Conservation (phyloP, 2,329 filamentous ascomycete species). For the Beauveria brongniartii region DNA sequence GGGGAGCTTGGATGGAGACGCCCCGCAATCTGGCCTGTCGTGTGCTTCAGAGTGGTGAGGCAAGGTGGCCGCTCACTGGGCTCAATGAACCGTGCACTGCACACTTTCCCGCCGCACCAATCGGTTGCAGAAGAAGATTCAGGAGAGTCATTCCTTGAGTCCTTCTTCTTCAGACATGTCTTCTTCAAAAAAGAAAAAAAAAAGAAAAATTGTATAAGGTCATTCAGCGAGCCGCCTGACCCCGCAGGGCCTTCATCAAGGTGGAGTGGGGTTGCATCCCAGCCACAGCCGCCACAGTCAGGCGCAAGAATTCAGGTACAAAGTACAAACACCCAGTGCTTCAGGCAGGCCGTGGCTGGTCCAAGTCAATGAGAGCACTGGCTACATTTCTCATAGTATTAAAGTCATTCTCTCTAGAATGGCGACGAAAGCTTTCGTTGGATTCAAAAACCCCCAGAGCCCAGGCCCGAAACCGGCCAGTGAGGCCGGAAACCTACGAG, state of each 20-base stretch:
- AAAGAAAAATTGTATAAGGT: not conserved
- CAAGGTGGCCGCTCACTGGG: constrained; percentile 1
- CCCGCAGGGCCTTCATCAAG: not conserved
- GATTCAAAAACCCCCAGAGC: not conserved
- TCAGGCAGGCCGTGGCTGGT: not conserved
- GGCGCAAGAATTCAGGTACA: not conserved
- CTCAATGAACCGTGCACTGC: not conserved
- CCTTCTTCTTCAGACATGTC: too few species aligned
- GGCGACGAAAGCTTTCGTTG: not conserved
- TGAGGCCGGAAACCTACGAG: too few species aligned
- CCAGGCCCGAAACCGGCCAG: too few species aligned
- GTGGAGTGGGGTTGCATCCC: not conserved
- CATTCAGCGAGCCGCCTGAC: not conserved
- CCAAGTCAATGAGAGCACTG: not conserved
- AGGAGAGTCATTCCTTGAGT: too few species aligned
- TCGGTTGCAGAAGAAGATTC: too few species aligned
- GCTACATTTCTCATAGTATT: too few species aligned
- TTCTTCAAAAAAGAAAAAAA: not conserved
- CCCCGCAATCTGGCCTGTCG: constrained; percentile 8
- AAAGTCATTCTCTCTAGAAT: not conserved
- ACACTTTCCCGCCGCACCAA: too few species aligned
- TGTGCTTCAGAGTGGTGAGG: constrained; percentile 8
- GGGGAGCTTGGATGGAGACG: constrained; percentile 7
- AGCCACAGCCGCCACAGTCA: not conserved
- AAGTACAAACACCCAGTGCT: not conserved